Conservation (phyloP, 169 alveolate genomes). For the Cryptosporidium felis region DNA sequence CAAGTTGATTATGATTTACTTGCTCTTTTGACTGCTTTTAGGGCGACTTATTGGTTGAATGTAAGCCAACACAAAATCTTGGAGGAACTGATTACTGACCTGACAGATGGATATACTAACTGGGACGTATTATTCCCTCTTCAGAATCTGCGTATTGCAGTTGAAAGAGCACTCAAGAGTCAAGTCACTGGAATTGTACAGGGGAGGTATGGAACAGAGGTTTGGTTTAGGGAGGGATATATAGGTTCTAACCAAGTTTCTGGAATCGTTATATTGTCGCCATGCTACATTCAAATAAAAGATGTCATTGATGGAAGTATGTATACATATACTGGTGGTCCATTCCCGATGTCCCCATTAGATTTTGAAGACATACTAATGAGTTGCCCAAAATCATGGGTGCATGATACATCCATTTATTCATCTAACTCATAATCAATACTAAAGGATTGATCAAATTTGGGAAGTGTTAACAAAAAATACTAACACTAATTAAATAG, state of each 20-base stretch:
- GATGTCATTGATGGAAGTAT: constrained; percentile 71
- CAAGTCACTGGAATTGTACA: constrained; percentile 69
- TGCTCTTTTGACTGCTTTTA: constrained; percentile 28
- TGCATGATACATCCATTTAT: constrained; percentile 11
- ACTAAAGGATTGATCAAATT: no score
- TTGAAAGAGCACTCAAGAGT: constrained; percentile 51
- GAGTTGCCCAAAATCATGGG: constrained; percentile 67
- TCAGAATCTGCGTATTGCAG: constrained; percentile 43
- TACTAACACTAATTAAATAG: background rate
- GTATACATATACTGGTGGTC: constrained; percentile 60
- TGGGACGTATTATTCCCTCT: constrained; percentile 49
- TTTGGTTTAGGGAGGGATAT: constrained; percentile 63
- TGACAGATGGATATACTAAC: constrained; percentile 69
- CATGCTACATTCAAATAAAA: constrained; percentile 58
- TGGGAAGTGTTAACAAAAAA: background rate
- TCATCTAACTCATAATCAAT: constrained; percentile 32
- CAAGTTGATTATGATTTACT: constrained; percentile 52
- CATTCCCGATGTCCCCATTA: constrained; percentile 61
- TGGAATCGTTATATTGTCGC: constrained; percentile 57
- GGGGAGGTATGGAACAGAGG: constrained; percentile 42
- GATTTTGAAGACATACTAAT: constrained; percentile 52
- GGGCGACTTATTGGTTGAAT: constrained; percentile 51
- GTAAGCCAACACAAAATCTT: background rate
- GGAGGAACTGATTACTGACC: constrained; percentile 46
- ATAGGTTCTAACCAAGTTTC: constrained; percentile 65